Evolutionary conservation across 2,329 filamentous ascomycete species (phyloP).

Genomic region (Dichotomopilus funicola): DNA sequence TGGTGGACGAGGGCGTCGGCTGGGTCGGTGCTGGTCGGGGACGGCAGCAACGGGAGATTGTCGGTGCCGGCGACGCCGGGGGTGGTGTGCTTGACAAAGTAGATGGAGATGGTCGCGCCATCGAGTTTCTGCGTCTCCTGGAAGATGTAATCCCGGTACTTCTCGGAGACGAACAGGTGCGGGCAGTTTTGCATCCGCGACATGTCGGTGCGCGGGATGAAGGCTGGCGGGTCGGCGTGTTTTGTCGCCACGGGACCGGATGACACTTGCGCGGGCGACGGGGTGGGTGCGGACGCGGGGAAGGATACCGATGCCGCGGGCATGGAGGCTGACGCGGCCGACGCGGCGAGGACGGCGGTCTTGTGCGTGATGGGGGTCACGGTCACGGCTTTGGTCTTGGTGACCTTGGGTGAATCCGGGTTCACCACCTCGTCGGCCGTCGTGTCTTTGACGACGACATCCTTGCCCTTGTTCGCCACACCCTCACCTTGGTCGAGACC

Average conservation of each 20-base stretch:
- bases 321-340: too few species aligned
- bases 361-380: background rate
- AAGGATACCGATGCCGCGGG: background rate
- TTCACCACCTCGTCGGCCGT: too few species aligned
- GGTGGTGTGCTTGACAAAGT: conserved; percentile 26
- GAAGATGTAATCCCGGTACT: conserved; percentile 25
- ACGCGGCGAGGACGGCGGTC: background rate
- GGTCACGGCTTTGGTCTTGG: too few species aligned
- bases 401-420: too few species aligned
- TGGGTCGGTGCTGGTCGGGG: background rate
- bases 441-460: too few species aligned
- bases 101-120: conserved; percentile 33
- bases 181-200: conserved; percentile 25
- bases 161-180: conserved; percentile 25
- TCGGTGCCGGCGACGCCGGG: background rate
- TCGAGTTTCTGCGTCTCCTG: conserved; percentile 37
- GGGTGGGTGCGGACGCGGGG: background rate
- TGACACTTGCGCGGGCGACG: too few species aligned
- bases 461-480: too few species aligned
- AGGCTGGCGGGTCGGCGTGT: conserved; percentile 16
- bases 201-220: conserved; percentile 24
- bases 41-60: conserved; percentile 13
- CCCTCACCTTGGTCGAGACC: too few species aligned
- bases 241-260: background rate
- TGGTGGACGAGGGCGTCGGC: background rate